Conservation (phyloP, 345 rosid species). For the Eucalyptus marginata region DNA sequence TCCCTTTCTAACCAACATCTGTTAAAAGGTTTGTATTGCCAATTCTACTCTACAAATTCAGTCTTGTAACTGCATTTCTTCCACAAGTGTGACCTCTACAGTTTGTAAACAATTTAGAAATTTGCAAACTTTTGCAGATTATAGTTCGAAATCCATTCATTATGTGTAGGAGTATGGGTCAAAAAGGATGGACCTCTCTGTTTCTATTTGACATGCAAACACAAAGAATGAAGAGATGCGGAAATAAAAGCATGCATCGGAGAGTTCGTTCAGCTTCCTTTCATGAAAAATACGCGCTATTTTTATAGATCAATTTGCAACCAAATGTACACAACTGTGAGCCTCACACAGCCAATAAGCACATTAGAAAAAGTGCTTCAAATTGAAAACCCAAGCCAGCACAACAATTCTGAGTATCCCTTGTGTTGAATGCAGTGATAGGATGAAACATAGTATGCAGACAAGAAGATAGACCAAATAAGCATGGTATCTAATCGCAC, state of each 20-base stretch:
- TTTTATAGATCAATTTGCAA: neutral
- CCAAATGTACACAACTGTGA: neutral
- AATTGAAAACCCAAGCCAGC: neutral
- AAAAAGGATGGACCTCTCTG: neutral
- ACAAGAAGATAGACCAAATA: neutral
- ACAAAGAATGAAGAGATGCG: neutral
- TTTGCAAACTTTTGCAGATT: neutral
- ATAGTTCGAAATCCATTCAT: neutral
- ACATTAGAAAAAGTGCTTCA: neutral
- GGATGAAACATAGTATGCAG: neutral
- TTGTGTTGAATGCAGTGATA: neutral
- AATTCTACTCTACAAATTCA: neutral
- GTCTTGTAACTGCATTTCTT: neutral
- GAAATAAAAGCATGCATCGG: neutral
- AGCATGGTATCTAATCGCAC: neutral
- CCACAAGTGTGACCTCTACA: neutral
- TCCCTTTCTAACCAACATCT: neutral
- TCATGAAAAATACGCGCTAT: neutral
- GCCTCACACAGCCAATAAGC: neutral
- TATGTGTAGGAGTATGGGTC: neutral
- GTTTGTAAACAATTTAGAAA: neutral
- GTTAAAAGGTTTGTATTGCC: neutral
- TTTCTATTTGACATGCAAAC: neutral
- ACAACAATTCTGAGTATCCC: neutral
- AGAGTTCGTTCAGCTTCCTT: neutral